A percentile compares a stretch with the other conserved stretches of the same genome.
phyloP scores from a whole-genome alignment of 768 basidiomycete genomes.

The Galerina sulciceps region DNA sequence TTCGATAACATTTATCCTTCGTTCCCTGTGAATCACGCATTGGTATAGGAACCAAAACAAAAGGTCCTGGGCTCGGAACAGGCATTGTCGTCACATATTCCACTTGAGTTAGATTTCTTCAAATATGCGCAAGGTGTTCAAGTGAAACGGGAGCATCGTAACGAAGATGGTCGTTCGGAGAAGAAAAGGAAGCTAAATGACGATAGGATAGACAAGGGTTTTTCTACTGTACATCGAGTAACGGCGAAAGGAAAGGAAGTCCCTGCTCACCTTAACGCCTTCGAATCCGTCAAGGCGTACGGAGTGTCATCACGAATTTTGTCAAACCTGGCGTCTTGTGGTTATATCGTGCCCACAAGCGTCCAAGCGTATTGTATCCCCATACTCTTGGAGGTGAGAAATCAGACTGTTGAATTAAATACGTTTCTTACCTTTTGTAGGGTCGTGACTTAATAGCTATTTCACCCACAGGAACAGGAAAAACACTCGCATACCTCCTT shows the following conservation, averaged over 20 bases:
- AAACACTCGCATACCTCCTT: slow-evolving; percentile 91
- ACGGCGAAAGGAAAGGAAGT: slow-evolving; percentile 74
- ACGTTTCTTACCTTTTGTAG: slow-evolving; percentile 37
- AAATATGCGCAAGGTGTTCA: slow-evolving; percentile 74
- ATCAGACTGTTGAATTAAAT: background rate
- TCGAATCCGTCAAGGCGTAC: slow-evolving; percentile 66
- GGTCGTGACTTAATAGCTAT: slow-evolving; percentile 89
- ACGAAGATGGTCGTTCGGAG: slow-evolving; percentile 21
- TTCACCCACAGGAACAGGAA: slow-evolving; percentile 97
- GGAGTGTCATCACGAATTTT: slow-evolving; percentile 62
- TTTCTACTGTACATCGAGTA: slow-evolving; percentile 55
- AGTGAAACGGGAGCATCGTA: slow-evolving; percentile 52
- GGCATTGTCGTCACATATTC: slow-evolving; percentile 53
- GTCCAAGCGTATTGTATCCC: slow-evolving; percentile 84
- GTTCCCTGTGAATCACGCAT: background rate
- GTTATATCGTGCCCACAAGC: slow-evolving; percentile 72
- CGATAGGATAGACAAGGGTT: background rate
- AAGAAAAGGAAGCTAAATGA: slow-evolving; percentile 41
- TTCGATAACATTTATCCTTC: background rate
- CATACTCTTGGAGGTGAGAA: slow-evolving; percentile 75
- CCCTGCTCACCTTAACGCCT: slow-evolving; percentile 60
- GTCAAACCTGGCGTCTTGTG: slow-evolving; percentile 63
- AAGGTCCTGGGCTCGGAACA: slow-evolving; percentile 3
- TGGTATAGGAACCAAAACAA: slow-evolving; percentile 13
- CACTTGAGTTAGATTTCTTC: slow-evolving; percentile 88